Conservation (phyloP, 768 basidiomycete species). For the Hygrophoropsis aurantiaca region DNA sequence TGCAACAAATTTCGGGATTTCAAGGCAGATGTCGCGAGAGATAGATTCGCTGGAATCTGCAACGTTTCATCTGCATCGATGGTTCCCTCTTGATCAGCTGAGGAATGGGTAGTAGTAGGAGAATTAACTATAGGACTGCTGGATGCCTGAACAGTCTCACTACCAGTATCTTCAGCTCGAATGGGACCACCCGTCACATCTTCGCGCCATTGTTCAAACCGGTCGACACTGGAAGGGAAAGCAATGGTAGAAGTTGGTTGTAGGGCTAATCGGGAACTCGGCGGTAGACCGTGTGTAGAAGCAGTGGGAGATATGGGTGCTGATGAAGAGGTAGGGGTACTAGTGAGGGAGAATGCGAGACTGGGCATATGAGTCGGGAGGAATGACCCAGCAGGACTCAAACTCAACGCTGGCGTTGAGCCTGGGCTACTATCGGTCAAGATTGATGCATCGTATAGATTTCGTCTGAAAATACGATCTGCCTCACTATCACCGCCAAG, state of each 20-base stretch:
- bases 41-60: background rate
- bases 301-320: conserved; percentile 6
- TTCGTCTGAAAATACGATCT: conserved; percentile 28
- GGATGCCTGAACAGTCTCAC: background rate
- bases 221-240: conserved; percentile 29
- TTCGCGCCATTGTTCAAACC: conserved; percentile 29
- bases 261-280: conserved; percentile 16
- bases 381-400: conserved; percentile 21
- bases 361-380: conserved; percentile 13
- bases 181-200: conserved; percentile 4
- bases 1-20: conserved; percentile 20
- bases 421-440: conserved; percentile 18
- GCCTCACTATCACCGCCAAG: conserved; percentile 31
- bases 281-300: conserved; percentile 9
- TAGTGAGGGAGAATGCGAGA: conserved; percentile 11
- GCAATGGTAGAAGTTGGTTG: conserved; percentile 29
- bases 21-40: conserved; percentile 3
- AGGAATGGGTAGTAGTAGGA: no score
- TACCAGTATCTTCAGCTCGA: no score
- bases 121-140: background rate
- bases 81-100: no score
- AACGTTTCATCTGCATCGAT: no score
- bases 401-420: conserved; percentile 23
- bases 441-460: conserved; percentile 12
- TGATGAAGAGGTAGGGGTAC: conserved; percentile 11